phyloP scores from a whole-genome alignment of 805 yeast genomes.

The Saturnispora serradocipensis region DNA sequence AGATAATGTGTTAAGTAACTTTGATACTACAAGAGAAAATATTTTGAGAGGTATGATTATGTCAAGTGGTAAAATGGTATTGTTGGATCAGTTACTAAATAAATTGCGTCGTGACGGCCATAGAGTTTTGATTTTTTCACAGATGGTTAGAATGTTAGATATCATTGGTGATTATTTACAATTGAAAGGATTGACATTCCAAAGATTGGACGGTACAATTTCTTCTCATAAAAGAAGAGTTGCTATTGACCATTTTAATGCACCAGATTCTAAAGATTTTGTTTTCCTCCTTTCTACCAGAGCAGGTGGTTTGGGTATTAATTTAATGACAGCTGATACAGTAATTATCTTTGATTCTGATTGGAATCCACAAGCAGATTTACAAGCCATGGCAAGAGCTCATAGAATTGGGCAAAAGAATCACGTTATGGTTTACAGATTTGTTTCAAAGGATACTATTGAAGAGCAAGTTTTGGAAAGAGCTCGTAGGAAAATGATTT shows the following conservation, averaged over 20 bases:
- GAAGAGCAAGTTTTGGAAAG: conserved; percentile 96
- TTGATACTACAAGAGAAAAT: conserved; percentile 64
- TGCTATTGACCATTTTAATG: conserved; percentile 93
- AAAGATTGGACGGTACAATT: conserved; percentile 92
- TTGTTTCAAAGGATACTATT: conserved; percentile 96
- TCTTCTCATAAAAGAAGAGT: conserved; percentile 90
- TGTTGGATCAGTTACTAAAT: conserved; percentile 79
- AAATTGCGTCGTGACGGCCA: conserved; percentile 89
- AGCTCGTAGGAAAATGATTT: conserved; percentile 95
- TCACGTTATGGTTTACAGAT: conserved; percentile 94
- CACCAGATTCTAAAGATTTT: conserved; percentile 87
- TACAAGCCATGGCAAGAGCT: conserved; percentile 99
- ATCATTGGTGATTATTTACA: conserved; percentile 88
- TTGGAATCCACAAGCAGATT: conserved; percentile 99
- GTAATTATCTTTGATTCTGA: conserved; percentile 96
- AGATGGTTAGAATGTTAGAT: conserved; percentile 95
- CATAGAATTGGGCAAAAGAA: conserved; percentile 99
- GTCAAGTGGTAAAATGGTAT: conserved; percentile 98
- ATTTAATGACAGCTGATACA: conserved; percentile 98
- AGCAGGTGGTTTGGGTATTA: conserved; percentile 98
- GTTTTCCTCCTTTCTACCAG: conserved; percentile 85
- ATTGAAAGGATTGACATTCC: conserved; percentile 81
- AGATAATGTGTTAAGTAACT: conserved; percentile 61
- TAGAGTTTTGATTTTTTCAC: conserved; percentile 88
- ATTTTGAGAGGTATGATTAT: conserved; percentile 83